Base-by-base conservation (phyloP, 179 eudicot genomes). In the Kewa caespitosa region DNA sequence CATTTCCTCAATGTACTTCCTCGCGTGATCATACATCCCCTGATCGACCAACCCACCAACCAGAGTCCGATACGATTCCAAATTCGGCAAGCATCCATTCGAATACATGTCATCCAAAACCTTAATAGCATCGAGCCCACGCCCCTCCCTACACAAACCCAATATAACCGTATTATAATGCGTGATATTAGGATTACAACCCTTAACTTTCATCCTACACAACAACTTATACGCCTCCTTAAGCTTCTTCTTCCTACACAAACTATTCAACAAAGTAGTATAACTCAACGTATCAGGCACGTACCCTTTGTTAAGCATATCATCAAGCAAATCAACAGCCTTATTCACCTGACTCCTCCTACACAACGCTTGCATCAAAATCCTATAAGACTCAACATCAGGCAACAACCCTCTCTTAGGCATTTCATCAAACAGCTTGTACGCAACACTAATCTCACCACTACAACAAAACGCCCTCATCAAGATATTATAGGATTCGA, bases 151-250 rank as follows among this genome's bases (percentile, higher is more conserved):
- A 81, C 97, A 95, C 38, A 88, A 85, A 1, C 97, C 97, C 73
- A 81, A 75, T 25, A 95, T 88, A 81, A 93, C 85, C 0, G 97
- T 95, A 38, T 95, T 95, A 67, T 93, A 93, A 80, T 95, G 99
- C 10, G 85, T 89, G 36, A 95, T 85, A 67, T 93, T 96, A 0
- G 99, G 99, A 72, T 95, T 89, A 82, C 99, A 95, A 12, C 99
- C 99, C 75, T 90, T 92, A 31, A 95, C 89, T 79, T 87, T 93
- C 97, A 95, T 95, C 83, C 95, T 81, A 73, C 97, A 95, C 22
- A 95, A 79, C 79, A 95, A 85, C 92, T 95, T 95, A 80, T 95
- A 95, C 33, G 97, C 99, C 89, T 95, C 99, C 66, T 66, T 90
- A 27, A 93, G 89, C 86, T 89, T 82, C 89, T 84, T 92, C 81